Percentiles rank a stretch among this genome's conserved stretches.
These are phyloP conservation scores for Endoconidiophora polonica DNA, from an alignment of 2,329 filamentous ascomycete genomes.

Conservation along the genomic window DNA sequence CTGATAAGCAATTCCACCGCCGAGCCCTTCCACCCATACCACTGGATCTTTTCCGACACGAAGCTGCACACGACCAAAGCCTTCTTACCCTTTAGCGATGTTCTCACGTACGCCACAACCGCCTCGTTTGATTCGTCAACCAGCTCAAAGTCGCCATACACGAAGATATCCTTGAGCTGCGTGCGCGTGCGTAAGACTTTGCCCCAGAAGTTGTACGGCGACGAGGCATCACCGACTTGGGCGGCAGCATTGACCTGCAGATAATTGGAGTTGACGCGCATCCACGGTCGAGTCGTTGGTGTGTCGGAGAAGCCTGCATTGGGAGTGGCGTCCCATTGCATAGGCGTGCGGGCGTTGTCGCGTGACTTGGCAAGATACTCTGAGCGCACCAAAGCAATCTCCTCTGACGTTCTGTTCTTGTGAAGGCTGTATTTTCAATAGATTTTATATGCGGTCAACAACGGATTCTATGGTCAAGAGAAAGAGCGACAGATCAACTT, in stretches of 20 bases:
- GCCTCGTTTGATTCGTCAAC: conserved; percentile 19
- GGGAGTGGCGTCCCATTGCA: conserved; percentile 48
- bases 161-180: conserved; percentile 41
- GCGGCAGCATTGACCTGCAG: conserved; percentile 42
- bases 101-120: conserved; percentile 25
- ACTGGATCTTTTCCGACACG: conserved; percentile 19
- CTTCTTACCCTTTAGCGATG: conserved; percentile 18
- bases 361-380: conserved; percentile 43
- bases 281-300: conserved; percentile 41
- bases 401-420: conserved; percentile 23
- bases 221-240: conserved; percentile 31
- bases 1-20: conserved; percentile 22
- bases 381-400: conserved; percentile 21
- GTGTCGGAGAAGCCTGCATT: conserved; percentile 48
- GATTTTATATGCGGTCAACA: not conserved
- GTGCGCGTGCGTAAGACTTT: conserved; percentile 43
- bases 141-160: conserved; percentile 38
- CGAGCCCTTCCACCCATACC: conserved; percentile 17
- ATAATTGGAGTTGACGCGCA: conserved; percentile 50
- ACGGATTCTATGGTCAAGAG: not conserved
- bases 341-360: conserved; percentile 55
- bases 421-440: conserved; percentile 18
- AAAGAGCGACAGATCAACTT: conserved; percentile 13
- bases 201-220: conserved; percentile 46
- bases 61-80: conserved; percentile 26